phyloP scores from a whole-genome alignment of 1,139 yeast genomes.

The Taphrina sp. region DNA sequence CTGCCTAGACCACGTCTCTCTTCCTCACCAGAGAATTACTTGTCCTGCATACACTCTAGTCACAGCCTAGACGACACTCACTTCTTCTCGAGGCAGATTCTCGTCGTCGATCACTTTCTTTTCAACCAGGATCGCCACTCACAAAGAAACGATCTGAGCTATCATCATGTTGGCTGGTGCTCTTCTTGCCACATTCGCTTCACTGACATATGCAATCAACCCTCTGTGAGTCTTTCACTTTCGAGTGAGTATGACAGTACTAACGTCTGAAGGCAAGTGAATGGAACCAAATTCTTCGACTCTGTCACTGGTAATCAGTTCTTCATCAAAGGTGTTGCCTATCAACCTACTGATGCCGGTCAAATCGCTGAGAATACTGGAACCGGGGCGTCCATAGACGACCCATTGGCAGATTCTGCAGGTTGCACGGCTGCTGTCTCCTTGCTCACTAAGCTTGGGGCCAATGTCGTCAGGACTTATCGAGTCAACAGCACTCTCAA shows the following conservation, averaged over 20 bases:
- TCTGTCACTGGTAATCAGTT: constrained; percentile 50
- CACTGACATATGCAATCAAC: constrained; percentile 28
- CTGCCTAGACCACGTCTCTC: neutral
- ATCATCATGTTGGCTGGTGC: constrained; percentile 12
- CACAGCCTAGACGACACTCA: neutral
- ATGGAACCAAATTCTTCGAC: constrained; percentile 35
- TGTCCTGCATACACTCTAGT: neutral
- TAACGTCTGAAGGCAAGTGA: constrained; percentile 22
- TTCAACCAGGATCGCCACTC: neutral
- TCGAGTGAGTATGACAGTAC: neutral
- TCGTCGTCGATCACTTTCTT: neutral
- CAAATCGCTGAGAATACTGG: constrained; percentile 49
- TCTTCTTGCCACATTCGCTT: constrained; percentile 17
- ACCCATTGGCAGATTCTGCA: constrained; percentile 71
- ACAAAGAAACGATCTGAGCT: neutral
- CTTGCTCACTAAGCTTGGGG: constrained; percentile 70
- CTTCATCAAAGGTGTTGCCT: constrained; percentile 74
- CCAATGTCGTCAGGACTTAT: constrained; percentile 82
- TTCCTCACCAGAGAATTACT: too few species aligned
- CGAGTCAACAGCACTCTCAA: constrained; percentile 77
- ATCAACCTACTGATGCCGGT: constrained; percentile 88
- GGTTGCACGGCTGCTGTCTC: constrained; percentile 72
- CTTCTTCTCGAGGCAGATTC: neutral
- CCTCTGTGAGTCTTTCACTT: constrained; percentile 14
- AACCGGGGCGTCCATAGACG: constrained; percentile 42